Conservation (phyloP, 2,329 filamentous ascomycete genomes). For the Lachnellula hyalina region DNA sequence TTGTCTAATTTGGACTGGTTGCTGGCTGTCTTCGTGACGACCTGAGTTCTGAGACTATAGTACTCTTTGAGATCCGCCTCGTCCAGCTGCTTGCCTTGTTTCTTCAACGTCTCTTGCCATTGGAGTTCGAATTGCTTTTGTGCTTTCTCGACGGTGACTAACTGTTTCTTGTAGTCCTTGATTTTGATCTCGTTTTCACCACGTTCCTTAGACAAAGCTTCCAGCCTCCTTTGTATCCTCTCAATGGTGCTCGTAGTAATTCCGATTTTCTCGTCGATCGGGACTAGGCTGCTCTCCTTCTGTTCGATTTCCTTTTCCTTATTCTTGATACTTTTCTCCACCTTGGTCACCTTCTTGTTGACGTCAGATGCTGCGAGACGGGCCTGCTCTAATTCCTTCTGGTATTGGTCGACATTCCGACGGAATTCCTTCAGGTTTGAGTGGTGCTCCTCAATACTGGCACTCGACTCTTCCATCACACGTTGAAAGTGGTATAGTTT, state of each 20-base stretch:
- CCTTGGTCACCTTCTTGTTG: conserved; percentile 68
- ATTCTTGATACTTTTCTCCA: conserved; percentile 78
- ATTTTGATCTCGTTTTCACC: conserved; percentile 65
- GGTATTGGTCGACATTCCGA: conserved; percentile 80
- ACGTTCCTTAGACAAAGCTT: conserved; percentile 68
- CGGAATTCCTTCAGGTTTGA: conserved; percentile 91
- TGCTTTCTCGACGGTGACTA: conserved; percentile 82
- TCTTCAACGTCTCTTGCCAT: conserved; percentile 77
- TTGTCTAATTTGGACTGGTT: conserved; percentile 82
- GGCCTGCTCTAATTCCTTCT: conserved; percentile 73
- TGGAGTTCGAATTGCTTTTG: conserved; percentile 84
- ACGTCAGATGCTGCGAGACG: conserved; percentile 77
- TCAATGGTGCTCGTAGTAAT: conserved; percentile 69
- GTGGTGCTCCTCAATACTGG: conserved; percentile 86
- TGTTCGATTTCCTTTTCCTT: conserved; percentile 87
- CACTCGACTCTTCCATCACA: conserved; percentile 85
- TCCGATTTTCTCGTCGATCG: conserved; percentile 86
- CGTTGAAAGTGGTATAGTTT: conserved; percentile 94
- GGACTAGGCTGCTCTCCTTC: conserved; percentile 77
- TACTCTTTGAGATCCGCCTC: conserved; percentile 87
- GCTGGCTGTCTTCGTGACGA: conserved; percentile 73
- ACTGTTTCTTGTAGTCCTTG: conserved; percentile 71
- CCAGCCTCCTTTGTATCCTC: conserved; percentile 61
- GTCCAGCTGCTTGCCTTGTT: conserved; percentile 80
- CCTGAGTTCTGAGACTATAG: conserved; percentile 75